Evolutionary conservation across 179 eudicot genomes (phyloP).

Genomic region (Beta lomatogona): DNA sequence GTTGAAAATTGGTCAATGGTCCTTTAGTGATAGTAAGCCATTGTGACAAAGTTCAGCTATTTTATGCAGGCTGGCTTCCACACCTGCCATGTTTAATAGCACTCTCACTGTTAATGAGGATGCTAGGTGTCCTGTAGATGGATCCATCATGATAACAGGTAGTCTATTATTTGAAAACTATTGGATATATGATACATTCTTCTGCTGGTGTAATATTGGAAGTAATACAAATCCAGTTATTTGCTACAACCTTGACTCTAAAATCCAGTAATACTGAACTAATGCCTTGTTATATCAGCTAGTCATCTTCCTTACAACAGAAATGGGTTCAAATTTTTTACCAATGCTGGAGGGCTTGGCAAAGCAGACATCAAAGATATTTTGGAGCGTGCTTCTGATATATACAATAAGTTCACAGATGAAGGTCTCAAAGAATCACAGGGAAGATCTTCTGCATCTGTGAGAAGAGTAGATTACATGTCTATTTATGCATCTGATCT

Average conservation of each 20-base stretch:
- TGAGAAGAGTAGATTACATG: conserved; percentile 85
- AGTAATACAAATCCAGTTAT: neutral
- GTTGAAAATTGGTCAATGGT: neutral
- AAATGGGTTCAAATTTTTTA: conserved; percentile 95
- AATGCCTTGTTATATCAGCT: conserved; percentile 48
- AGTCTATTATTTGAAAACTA: neutral
- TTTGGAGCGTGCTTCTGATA: conserved; percentile 79
- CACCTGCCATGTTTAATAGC: conserved; percentile 98
- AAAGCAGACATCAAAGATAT: conserved; percentile 90
- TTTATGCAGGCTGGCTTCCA: conserved; percentile 77
- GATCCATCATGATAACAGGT: conserved; percentile 99
- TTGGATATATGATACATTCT: neutral
- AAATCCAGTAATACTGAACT: neutral
- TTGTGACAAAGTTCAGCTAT: conserved; percentile 23
- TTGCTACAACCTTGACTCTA: neutral
- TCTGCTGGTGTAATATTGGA: neutral
- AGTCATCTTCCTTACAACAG: conserved; percentile 99
- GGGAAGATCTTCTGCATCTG: conserved; percentile 47
- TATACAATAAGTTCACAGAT: conserved; percentile 56
- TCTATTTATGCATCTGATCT: conserved; percentile 77
- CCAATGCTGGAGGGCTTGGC: conserved; percentile 95
- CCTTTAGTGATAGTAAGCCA: neutral
- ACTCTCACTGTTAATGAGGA: conserved; percentile 74
- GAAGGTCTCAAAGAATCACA: conserved; percentile 56
- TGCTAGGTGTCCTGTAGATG: conserved; percentile 80